Evolutionary conservation across 1,284 basidiomycete species (phyloP).

Genomic region (Gymnopus androsaceus): DNA sequence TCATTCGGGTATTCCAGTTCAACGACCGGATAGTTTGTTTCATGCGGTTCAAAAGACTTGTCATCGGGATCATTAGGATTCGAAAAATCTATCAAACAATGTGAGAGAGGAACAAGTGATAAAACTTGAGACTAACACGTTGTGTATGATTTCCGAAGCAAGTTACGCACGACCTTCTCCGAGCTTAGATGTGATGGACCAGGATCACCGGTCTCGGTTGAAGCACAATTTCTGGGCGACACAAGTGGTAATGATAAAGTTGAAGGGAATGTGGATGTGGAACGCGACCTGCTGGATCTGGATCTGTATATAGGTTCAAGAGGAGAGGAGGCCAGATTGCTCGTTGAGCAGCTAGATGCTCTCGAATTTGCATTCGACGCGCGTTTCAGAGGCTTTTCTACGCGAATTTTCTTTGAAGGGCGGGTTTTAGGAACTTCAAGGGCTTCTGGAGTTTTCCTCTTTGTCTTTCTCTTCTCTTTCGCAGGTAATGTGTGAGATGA

Average conservation of each 20-base stretch:
- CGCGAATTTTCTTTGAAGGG: conserved; percentile 40
- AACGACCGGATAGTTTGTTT: conserved; percentile 54
- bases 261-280: conserved; percentile 49
- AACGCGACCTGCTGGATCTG: conserved; percentile 51
- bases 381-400: conserved; percentile 33
- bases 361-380: conserved; percentile 37
- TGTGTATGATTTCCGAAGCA: conserved; percentile 69
- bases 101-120: neutral
- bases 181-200: conserved; percentile 57
- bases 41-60: conserved; percentile 59
- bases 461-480: conserved; percentile 35
- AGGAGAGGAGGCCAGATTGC: conserved; percentile 36
- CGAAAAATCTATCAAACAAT: conserved; percentile 54
- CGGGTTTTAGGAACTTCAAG: conserved; percentile 20
- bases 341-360: conserved; percentile 38
- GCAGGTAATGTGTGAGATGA: conserved; percentile 4
- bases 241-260: conserved; percentile 30
- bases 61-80: conserved; percentile 63
- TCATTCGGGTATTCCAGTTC: conserved; percentile 76
- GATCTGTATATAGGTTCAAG: conserved; percentile 51
- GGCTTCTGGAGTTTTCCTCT: conserved; percentile 16
- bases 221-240: conserved; percentile 46
- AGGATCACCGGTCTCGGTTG: conserved; percentile 50
- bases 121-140: conserved; percentile 48
- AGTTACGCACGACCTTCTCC: conserved; percentile 55